Conservation (phyloP, 352 stramenopile species). For the Globisporangium alternatum region DNA sequence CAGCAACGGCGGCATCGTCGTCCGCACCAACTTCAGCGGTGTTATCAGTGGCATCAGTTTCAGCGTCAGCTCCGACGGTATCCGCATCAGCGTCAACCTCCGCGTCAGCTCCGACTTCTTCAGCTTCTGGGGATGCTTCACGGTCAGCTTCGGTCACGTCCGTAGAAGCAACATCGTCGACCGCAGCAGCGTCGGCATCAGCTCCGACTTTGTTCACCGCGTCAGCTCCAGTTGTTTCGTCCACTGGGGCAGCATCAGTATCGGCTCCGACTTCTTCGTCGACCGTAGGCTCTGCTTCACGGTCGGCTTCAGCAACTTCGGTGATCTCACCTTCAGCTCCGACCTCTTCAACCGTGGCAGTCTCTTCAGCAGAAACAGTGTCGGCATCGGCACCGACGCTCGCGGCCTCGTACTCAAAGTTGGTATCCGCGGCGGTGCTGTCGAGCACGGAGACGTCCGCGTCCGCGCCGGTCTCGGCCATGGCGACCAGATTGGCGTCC, state of each 20-base stretch:
- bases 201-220: not conserved
- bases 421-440: not conserved
- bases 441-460: not conserved
- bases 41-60: not conserved
- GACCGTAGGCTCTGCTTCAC: not conserved
- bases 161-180: not conserved
- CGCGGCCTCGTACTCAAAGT: constrained; percentile 4
- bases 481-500: not conserved
- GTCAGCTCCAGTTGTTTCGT: too few species aligned
- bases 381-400: not conserved
- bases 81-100: not conserved
- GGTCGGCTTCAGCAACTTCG: not conserved
- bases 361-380: too few species aligned
- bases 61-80: not conserved
- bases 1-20: not conserved
- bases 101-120: not conserved
- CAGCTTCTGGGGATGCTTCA: not conserved
- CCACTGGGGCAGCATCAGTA: too few species aligned
- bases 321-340: not conserved
- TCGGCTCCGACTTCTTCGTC: too few species aligned
- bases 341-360: too few species aligned
- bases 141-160: not conserved
- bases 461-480: not conserved
- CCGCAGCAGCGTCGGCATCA: not conserved
- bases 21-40: not conserved